phyloP scores from a whole-genome alignment of 2,329 filamentous ascomycete species.

The Dendrostoma leiphaemia region DNA sequence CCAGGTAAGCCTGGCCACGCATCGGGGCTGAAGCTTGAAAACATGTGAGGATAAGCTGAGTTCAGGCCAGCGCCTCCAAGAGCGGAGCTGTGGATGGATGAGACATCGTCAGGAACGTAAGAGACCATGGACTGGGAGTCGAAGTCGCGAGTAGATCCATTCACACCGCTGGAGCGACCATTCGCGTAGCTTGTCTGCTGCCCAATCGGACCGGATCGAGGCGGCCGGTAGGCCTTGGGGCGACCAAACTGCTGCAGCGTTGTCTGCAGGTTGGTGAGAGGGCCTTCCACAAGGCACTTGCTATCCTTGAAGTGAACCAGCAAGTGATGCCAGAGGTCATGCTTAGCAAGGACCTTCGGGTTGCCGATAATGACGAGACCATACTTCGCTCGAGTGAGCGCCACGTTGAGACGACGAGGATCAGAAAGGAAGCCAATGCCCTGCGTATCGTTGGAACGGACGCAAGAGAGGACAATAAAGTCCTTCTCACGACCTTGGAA shows the following conservation, averaged over 20 bases:
- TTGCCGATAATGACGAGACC: constrained; percentile 96
- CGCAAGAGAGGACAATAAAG: constrained; percentile 96
- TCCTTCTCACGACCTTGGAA: constrained; percentile 99
- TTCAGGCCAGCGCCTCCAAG: constrained; percentile 80
- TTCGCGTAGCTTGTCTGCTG: constrained; percentile 26
- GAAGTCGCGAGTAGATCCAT: constrained; percentile 49
- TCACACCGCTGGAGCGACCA: constrained; percentile 38
- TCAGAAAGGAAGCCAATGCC: constrained; percentile 99
- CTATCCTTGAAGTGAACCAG: constrained; percentile 95
- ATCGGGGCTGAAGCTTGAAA: constrained; percentile 85
- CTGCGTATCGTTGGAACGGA: constrained; percentile 97
- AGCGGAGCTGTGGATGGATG: constrained; percentile 89
- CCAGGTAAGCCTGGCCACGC: constrained; percentile 82
- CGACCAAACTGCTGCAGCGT: constrained; percentile 93
- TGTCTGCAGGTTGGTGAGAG: constrained; percentile 91
- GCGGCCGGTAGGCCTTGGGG: constrained; percentile 89
- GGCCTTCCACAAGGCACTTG: constrained; percentile 93
- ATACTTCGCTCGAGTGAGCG: constrained; percentile 94
- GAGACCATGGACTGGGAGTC: constrained; percentile 89
- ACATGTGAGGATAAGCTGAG: constrained; percentile 89
- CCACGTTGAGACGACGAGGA: constrained; percentile 94
- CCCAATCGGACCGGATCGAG: constrained; percentile 58
- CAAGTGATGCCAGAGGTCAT: constrained; percentile 95
- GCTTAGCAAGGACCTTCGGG: constrained; percentile 95
- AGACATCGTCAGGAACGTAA: constrained; percentile 96